Conservation (phyloP, 2,329 filamentous ascomycete genomes). For the Diaporthe amygdali region DNA sequence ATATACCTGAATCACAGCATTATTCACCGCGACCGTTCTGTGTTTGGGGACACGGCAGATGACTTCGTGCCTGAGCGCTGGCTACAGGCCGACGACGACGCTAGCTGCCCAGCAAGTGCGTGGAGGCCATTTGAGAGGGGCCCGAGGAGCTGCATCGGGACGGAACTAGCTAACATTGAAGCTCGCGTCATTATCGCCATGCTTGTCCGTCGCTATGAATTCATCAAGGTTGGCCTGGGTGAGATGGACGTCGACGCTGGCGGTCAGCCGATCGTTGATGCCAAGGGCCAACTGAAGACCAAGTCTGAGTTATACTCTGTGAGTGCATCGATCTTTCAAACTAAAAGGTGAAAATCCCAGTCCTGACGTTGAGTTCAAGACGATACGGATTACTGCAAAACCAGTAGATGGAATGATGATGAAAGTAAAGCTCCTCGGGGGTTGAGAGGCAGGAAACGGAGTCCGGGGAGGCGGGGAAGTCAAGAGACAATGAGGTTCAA, state of each 20-base stretch:
- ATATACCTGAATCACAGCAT: slow-evolving; percentile 41
- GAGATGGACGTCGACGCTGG: slow-evolving; percentile 32
- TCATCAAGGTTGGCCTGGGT: slow-evolving; percentile 37
- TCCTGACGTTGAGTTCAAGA: neutral
- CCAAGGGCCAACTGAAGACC: slow-evolving; percentile 30
- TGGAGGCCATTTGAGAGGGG: slow-evolving; percentile 60
- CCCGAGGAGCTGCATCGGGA: slow-evolving; percentile 58
- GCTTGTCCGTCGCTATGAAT: slow-evolving; percentile 36
- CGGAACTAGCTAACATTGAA: slow-evolving; percentile 53
- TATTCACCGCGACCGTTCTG: slow-evolving; percentile 18
- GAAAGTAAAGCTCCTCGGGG: too few species aligned
- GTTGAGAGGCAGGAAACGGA: too few species aligned
- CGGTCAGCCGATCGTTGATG: slow-evolving; percentile 27
- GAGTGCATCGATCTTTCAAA: neutral
- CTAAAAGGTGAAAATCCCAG: neutral
- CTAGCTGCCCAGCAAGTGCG: slow-evolving; percentile 42
- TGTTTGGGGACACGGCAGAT: slow-evolving; percentile 20
- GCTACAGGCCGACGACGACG: slow-evolving; percentile 37
- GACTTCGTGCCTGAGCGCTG: slow-evolving; percentile 23
- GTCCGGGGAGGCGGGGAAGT: too few species aligned
- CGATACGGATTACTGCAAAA: slow-evolving; percentile 20
- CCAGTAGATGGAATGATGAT: slow-evolving; percentile 29
- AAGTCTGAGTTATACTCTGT: slow-evolving; percentile 23
- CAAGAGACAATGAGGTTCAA: too few species aligned
- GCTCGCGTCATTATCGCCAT: slow-evolving; percentile 36